Conservation (phyloP, 345 rosid species). For the Rubroshorea leprosula region DNA sequence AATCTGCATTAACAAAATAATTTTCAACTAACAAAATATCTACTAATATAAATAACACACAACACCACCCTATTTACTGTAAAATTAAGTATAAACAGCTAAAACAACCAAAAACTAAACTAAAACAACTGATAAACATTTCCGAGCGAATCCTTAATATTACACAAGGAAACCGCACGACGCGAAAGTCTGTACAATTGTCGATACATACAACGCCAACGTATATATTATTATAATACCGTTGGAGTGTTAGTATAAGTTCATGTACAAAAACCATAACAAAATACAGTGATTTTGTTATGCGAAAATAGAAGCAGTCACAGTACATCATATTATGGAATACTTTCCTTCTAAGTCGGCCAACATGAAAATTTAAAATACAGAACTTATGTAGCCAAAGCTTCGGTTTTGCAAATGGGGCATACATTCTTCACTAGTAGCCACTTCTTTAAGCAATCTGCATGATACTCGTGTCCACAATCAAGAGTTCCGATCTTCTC, state of each 20-base stretch:
- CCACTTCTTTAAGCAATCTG: conserved; percentile 84
- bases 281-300: neutral
- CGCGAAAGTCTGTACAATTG: neutral
- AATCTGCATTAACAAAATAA: too few relatives aligned
- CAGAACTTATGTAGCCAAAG: conserved; percentile 26
- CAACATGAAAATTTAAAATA: conserved; percentile 15
- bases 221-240: neutral
- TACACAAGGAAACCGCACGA: conserved; percentile 3
- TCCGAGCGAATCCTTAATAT: too few relatives aligned
- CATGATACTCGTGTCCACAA: conserved; percentile 80
- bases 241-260: neutral
- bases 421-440: conserved; percentile 72
- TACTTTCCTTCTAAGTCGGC: neutral
- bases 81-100: too few relatives aligned
- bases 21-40: too few relatives aligned
- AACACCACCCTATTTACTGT: too few relatives aligned
- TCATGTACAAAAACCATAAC: neutral
- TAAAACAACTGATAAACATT: too few relatives aligned
- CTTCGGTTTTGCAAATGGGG: conserved; percentile 89
- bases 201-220: neutral
- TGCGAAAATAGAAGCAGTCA: neutral
- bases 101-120: too few relatives aligned
- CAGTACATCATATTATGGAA: neutral
- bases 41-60: too few relatives aligned
- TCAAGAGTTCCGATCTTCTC: conserved; percentile 58